Evolutionary conservation across 2,329 filamentous ascomycete genomes (phyloP).

Genomic region (Neoascochyta sp.): DNA sequence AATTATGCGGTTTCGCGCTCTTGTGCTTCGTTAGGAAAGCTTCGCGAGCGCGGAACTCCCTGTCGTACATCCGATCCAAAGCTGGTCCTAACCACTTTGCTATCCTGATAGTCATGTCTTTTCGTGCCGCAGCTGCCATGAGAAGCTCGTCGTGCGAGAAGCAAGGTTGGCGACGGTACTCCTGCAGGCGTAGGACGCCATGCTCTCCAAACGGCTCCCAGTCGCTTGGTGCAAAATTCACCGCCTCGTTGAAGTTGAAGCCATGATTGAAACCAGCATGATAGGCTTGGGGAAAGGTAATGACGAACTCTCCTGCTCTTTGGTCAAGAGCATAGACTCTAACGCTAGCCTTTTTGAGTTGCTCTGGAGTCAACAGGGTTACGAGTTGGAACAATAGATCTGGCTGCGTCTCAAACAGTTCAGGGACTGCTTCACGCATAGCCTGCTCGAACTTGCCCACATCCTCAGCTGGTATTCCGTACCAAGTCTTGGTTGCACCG

Average conservation of each 20-base stretch:
- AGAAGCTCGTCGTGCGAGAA: constrained; percentile 96
- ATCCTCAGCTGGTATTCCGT: constrained; percentile 91
- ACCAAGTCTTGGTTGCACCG: constrained; percentile 98
- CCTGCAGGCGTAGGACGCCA: constrained; percentile 80
- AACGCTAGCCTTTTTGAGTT: constrained; percentile 87
- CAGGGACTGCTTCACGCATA: constrained; percentile 91
- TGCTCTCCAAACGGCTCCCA: constrained; percentile 91
- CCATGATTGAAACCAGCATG: constrained; percentile 97
- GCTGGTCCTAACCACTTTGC: constrained; percentile 94
- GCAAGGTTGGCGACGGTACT: constrained; percentile 87
- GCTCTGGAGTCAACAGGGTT: constrained; percentile 90
- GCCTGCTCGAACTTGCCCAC: constrained; percentile 92
- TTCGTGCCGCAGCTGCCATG: constrained; percentile 78
- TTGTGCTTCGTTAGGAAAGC: constrained; percentile 66
- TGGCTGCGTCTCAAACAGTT: constrained; percentile 94
- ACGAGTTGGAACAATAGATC: constrained; percentile 95
- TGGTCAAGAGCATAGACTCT: constrained; percentile 94
- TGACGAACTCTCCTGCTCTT: constrained; percentile 88
- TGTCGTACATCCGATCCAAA: constrained; percentile 69
- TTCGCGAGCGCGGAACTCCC: constrained; percentile 67
- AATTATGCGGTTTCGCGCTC: constrained; percentile 37
- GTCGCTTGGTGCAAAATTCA: constrained; percentile 92
- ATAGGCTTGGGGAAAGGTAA: constrained; percentile 95
- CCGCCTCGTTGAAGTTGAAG: constrained; percentile 98
- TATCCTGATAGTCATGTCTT: constrained; percentile 75